These are phyloP conservation scores for Trichoderma sp. DNA, from an alignment of 2,329 filamentous ascomycete genomes.

Conservation along the genomic window DNA sequence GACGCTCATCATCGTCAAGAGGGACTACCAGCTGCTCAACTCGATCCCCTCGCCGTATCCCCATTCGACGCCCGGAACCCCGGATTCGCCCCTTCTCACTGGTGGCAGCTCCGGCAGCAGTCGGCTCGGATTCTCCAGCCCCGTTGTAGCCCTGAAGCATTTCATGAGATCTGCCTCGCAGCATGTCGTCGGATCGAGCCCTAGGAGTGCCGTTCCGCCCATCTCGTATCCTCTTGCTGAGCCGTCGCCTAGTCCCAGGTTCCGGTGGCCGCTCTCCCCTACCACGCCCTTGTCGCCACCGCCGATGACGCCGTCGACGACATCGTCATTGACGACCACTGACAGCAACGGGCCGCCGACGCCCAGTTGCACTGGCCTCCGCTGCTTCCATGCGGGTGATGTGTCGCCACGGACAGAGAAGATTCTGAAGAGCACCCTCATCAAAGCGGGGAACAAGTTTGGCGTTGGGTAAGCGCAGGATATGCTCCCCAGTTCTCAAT, in stretches of 20 bases:
- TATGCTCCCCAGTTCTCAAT: not conserved
- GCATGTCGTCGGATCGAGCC: conserved; percentile 23
- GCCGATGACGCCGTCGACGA: conserved; percentile 48
- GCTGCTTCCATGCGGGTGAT: conserved; percentile 47
- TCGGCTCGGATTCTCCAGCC: conserved; percentile 33
- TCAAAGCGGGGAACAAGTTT: conserved; percentile 50
- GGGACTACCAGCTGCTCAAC: conserved; percentile 54
- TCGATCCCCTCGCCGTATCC: conserved; percentile 24
- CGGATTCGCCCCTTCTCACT: conserved; percentile 26
- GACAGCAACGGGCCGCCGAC: conserved; percentile 32
- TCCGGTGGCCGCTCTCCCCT: conserved; percentile 36
- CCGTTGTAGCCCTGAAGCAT: conserved; percentile 34
- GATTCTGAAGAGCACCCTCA: conserved; percentile 46
- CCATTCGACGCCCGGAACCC: conserved; percentile 28
- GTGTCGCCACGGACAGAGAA: conserved; percentile 47
- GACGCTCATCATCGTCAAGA: conserved; percentile 55
- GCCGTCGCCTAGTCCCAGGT: conserved; percentile 28
- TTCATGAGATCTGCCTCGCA: conserved; percentile 30
- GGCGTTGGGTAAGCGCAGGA: conserved; percentile 36
- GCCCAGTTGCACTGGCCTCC: conserved; percentile 45
- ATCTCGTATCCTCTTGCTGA: conserved; percentile 34
- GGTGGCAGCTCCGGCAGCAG: conserved; percentile 24
- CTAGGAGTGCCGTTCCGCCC: conserved; percentile 29
- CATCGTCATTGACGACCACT: conserved; percentile 37
- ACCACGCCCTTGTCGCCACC: conserved; percentile 40